Evolutionary conservation across 2,329 filamentous ascomycete species (phyloP), one percentile per base, ranked within the genome.

Genomic region (Clarireedia monteithiana): DNA sequence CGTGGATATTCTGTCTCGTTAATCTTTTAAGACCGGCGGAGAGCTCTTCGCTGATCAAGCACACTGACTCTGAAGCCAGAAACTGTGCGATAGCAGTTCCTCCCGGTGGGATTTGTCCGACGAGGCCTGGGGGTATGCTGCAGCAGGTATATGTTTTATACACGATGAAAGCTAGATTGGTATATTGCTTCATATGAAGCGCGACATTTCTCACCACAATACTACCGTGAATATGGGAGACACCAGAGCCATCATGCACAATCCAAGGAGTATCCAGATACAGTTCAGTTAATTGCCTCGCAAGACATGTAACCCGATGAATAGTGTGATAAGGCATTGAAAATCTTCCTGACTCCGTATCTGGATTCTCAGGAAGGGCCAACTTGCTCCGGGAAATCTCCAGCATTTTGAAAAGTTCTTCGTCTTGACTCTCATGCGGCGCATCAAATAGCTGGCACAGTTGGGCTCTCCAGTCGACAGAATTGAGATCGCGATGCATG

Each of bases 391-490:
- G 48, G 2, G 53, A 50, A 26, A 55, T 50, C 34, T 50, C 46
- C 17, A 55, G 6, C 53, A 55, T 50, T 36, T 55, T 50, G 20
- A 55, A 55, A 12, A 55, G 27, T 15, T 55, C 53, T 38, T 55
- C 53, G 26, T 55, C 53, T 24, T 55, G 53, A 26, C 46, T 55
- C 15, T 55, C 46, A 14, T 17, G 27, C 15, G 53, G 53, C 36
- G 53, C 46, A 45, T 55, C 50, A n/a, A 55, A 55, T 4, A 55
- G 15, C 15, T 55, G 53, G 26, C 53, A 55, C 24, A 55, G 53
- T 24, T 55, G 53, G 12, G 38, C 27, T 55, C 39, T 50, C 53
- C 53, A 55, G 30, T 55, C 53, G 20, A 55, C 38, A 3, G 40
- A 24, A 6, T 50, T 55, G 30, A 14, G 47, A 23, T 50, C 36